Percentiles rank a stretch among this genome's conserved stretches.
These are phyloP conservation scores for Senna siamea DNA, from an alignment of 306 rosid species.

Conservation along the genomic window DNA sequence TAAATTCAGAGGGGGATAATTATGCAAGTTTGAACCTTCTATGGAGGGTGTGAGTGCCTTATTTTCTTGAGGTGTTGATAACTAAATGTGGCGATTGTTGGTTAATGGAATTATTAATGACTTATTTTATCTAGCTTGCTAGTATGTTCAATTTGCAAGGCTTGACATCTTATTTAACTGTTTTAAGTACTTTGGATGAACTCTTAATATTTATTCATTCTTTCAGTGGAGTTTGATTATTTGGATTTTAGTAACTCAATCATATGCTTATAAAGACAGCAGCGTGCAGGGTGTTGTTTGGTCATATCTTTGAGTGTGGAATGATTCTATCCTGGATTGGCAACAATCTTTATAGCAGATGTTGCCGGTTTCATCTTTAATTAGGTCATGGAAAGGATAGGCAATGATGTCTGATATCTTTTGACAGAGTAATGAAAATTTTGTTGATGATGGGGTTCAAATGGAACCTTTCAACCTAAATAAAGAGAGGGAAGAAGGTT, in stretches of 20 bases:
- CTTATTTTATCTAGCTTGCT: background rate
- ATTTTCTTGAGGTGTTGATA: no score
- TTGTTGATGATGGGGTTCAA: conserved; percentile 81
- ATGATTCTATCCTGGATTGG: conserved; percentile 36
- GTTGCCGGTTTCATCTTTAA: conserved; percentile 44
- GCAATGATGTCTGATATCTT: conserved; percentile 52
- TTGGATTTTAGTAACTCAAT: conserved; percentile 6
- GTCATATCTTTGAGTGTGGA: conserved; percentile 24
- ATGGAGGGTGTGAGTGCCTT: no score
- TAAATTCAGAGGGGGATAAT: background rate
- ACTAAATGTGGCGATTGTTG: background rate
- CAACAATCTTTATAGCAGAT: conserved; percentile 32
- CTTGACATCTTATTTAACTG: background rate
- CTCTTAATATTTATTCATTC: background rate
- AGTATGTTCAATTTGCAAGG: conserved; percentile 18
- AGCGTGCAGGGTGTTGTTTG: conserved; percentile 14
- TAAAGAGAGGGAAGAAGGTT: conserved; percentile 94
- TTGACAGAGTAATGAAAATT: conserved; percentile 67
- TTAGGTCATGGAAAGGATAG: conserved; percentile 49
- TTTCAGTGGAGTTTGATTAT: conserved; percentile 10
- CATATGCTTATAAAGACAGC: conserved; percentile 14
- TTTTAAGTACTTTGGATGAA: conserved; percentile 3
- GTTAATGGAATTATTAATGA: background rate
- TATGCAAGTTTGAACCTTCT: background rate
- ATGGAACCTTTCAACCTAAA: conserved; percentile 89